A percentile compares a stretch with the other conserved stretches of the same genome.
phyloP scores from a whole-genome alignment of 768 basidiomycete species.

The Rhizopogon sp. region DNA sequence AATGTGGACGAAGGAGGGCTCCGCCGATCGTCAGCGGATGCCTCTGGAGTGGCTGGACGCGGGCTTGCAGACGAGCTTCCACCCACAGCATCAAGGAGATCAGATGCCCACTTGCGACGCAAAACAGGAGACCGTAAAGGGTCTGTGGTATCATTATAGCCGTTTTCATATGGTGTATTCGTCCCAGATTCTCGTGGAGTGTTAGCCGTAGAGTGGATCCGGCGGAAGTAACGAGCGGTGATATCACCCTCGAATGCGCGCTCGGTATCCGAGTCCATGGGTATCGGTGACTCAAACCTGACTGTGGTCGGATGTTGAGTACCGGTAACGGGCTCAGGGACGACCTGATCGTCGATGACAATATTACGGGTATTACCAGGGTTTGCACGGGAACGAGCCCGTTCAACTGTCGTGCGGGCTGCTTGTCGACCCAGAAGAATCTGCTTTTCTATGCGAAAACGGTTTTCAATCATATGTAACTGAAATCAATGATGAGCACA shows the following conservation, averaged over 20 bases:
- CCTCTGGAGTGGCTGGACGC: constrained; percentile 7
- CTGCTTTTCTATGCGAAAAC: constrained; percentile 79
- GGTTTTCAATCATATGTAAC: constrained; percentile 93
- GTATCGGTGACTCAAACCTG: constrained; percentile 50
- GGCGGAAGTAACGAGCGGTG: constrained; percentile 50
- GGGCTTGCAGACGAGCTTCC: constrained; percentile 6
- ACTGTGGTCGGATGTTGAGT: constrained; percentile 9
- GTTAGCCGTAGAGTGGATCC: constrained; percentile 31
- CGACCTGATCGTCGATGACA: constrained; percentile 15
- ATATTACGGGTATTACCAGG: constrained; percentile 18
- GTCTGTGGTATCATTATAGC: constrained; percentile 26
- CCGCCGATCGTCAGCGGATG: constrained; percentile 4
- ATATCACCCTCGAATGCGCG: constrained; percentile 53
- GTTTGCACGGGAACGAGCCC: constrained; percentile 17
- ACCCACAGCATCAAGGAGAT: constrained; percentile 27
- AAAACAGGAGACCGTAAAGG: constrained; percentile 35
- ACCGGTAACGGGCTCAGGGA: constrained; percentile 21
- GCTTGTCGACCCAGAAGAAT: constrained; percentile 74
- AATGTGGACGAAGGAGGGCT: constrained; percentile 25
- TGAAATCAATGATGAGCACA: constrained; percentile 21
- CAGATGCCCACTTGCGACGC: constrained; percentile 46
- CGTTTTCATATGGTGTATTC: constrained; percentile 26
- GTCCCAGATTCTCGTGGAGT: constrained; percentile 25
- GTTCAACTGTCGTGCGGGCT: constrained; percentile 54
- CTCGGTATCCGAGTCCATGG: constrained; percentile 80